Base-by-base conservation (phyloP, 1,284 basidiomycete genomes). In the Schizophyllum commune region DNA sequence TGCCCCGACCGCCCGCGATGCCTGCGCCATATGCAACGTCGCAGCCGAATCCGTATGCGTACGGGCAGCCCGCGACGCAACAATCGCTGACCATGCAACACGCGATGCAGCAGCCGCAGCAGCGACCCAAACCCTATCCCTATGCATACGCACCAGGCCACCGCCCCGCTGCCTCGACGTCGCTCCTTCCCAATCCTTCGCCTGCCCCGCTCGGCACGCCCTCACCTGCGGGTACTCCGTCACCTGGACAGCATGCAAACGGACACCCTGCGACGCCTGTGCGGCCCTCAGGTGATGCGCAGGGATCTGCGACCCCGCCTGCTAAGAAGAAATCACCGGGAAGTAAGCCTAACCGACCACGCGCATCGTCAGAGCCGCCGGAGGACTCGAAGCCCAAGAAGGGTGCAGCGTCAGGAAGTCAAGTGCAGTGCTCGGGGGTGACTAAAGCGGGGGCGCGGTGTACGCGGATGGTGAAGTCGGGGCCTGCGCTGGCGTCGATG, bases 391-490 rank as follows among this genome's bases (percentile, higher is more conserved):
- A 66, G 15, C 65, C 72, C 11, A 68, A 71, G 32, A 68, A 66
- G 19, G 61, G 68, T 58, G 61, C 62, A 21, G 62, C 66, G 13
- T 63, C 69, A 61, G 65, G 68, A 55, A 68, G 66, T 61, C 61
- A 74, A 66, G 73, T 75, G 11, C 86, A 83, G 66, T 92, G 89
- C 67, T 76, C 76, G 64, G 88, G 83, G 4, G 75, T 80, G 34
- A 91, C 88, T n/a, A 85, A 84, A 69, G 75, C 81, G 11, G 83
- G 83, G 7, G 83, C 81, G 65, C 81, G 74, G 32, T 92, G 90
- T 67, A 79, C 77, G 57, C 80, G 87, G 58, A 75, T 76, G 67
- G 81, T 90, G 51, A 87, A 84, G 66, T 68, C 75, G 17, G 76
- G 77, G 2, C 72, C 76, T 34, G 74, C 79, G 1, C 72, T 83